These are phyloP conservation scores for Phalaenopsis hybrid DNA, from an alignment of 116 monocot genomes.

Conservation along the genomic window DNA sequence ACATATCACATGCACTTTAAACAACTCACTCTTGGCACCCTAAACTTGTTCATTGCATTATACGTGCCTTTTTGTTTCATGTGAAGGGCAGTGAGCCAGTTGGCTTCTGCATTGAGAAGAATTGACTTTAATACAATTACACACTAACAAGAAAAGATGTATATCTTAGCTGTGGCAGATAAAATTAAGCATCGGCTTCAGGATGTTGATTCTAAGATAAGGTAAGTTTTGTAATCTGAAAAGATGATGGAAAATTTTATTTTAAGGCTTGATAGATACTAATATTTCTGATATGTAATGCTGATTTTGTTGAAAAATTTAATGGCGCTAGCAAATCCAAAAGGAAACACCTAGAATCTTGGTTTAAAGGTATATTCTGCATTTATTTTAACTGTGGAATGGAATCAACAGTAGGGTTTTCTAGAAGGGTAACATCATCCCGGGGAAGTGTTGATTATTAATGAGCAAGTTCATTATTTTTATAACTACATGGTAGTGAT, in stretches of 20 bases:
- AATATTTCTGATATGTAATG: neutral
- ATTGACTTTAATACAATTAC: conserved; percentile 56
- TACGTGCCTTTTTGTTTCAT: conserved; percentile 10
- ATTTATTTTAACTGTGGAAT: neutral
- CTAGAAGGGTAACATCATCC: neutral
- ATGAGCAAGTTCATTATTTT: too few species aligned
- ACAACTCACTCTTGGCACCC: neutral
- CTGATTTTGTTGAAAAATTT: conserved; percentile 45
- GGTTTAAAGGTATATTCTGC: conserved; percentile 47
- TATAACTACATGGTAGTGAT: too few species aligned
- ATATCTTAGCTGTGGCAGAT: conserved; percentile 52
- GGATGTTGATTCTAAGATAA: conserved; percentile 61
- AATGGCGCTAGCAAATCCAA: conserved; percentile 42
- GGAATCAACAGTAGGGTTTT: neutral
- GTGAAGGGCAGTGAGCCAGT: conserved; percentile 48
- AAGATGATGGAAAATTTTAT: neutral
- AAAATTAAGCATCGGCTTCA: conserved; percentile 40
- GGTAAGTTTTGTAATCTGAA: conserved; percentile 37
- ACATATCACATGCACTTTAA: too few species aligned
- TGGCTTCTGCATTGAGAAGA: conserved; percentile 40
- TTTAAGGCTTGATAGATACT: neutral
- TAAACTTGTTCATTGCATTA: conserved; percentile 5
- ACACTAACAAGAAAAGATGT: conserved; percentile 51
- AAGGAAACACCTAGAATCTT: conserved; percentile 65
- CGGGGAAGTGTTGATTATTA: neutral